Evolutionary conservation across 176 grass and related monocot species (phyloP).

Genomic region (Avena eriantha): DNA sequence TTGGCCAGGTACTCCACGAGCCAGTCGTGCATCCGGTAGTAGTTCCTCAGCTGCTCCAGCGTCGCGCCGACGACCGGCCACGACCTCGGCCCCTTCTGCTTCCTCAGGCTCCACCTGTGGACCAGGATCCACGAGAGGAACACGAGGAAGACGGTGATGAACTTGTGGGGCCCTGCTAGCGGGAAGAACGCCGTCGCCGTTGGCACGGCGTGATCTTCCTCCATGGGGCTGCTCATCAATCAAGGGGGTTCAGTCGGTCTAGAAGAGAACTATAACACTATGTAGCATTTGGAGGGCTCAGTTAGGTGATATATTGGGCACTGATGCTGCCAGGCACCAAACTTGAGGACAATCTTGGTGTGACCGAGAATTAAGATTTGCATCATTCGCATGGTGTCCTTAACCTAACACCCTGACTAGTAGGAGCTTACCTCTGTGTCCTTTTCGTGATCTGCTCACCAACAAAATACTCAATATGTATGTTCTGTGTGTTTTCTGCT

Average conservation of each 20-base stretch:
- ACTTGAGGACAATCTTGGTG: slow-evolving; percentile 65
- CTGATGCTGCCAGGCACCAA: slow-evolving; percentile 34
- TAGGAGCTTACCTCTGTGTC: slow-evolving; percentile 39
- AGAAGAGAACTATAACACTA: slow-evolving; percentile 24
- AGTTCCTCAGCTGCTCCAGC: slow-evolving; percentile 89
- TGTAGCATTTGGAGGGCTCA: slow-evolving; percentile 33
- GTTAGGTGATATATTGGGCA: slow-evolving; percentile 62
- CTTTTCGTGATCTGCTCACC: slow-evolving; percentile 49
- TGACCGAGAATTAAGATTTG: slow-evolving; percentile 68
- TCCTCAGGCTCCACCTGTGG: slow-evolving; percentile 74
- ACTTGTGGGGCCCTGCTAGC: slow-evolving; percentile 51
- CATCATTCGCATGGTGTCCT: slow-evolving; percentile 68
- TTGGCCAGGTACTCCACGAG: slow-evolving; percentile 66
- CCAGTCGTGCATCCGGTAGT: slow-evolving; percentile 95
- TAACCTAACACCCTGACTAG: slow-evolving; percentile 59
- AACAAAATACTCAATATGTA: slow-evolving; percentile 17
- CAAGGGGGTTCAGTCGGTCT: slow-evolving; percentile 44
- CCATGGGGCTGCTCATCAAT: slow-evolving; percentile 54
- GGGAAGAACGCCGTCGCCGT: slow-evolving; percentile 31
- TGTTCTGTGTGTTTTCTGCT: not conserved
- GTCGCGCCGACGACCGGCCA: slow-evolving; percentile 83
- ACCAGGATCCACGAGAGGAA: slow-evolving; percentile 69
- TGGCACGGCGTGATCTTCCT: slow-evolving; percentile 51
- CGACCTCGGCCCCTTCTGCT: slow-evolving; percentile 69
- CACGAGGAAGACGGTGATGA: slow-evolving; percentile 52